Percentiles rank a stretch among this genome's conserved stretches.
These are phyloP conservation scores for Citrus mangshanensis DNA, from an alignment of 345 rosid genomes.

Conservation along the genomic window DNA sequence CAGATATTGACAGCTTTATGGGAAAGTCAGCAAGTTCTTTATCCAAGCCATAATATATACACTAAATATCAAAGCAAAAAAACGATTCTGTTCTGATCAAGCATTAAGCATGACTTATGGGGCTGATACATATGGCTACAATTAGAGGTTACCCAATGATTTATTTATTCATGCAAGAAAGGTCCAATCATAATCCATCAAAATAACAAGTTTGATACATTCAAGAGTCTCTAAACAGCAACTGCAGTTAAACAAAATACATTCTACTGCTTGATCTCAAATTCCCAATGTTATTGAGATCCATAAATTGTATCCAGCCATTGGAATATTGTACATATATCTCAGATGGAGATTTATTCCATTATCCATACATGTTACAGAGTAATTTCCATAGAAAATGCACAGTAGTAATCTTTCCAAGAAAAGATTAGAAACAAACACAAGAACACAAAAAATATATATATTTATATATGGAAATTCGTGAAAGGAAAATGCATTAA, in stretches of 20 bases:
- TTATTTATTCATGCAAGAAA: not conserved
- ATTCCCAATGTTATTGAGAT: not conserved
- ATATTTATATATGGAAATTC: not conserved
- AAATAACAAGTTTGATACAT: not conserved
- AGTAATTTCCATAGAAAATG: not conserved
- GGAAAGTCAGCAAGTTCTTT: constrained; percentile 9
- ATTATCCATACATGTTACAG: not conserved
- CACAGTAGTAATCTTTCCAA: not conserved
- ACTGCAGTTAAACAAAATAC: not conserved
- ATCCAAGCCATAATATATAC: not conserved
- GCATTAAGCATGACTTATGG: not conserved
- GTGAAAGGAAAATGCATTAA: not conserved
- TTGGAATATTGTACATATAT: not conserved
- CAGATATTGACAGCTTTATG: not conserved
- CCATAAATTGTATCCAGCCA: not conserved
- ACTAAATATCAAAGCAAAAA: not conserved
- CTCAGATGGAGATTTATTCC: not conserved
- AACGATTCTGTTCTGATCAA: not conserved
- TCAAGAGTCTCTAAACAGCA: not conserved
- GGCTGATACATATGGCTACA: not conserved
- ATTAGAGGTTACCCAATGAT: not conserved
- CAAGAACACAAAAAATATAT: not conserved
- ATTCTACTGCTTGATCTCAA: not conserved
- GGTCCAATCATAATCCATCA: not conserved
- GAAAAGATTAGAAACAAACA: not conserved